Conservation (phyloP, 2,329 filamentous ascomycete species). For the Aquanectria penicillioides region DNA sequence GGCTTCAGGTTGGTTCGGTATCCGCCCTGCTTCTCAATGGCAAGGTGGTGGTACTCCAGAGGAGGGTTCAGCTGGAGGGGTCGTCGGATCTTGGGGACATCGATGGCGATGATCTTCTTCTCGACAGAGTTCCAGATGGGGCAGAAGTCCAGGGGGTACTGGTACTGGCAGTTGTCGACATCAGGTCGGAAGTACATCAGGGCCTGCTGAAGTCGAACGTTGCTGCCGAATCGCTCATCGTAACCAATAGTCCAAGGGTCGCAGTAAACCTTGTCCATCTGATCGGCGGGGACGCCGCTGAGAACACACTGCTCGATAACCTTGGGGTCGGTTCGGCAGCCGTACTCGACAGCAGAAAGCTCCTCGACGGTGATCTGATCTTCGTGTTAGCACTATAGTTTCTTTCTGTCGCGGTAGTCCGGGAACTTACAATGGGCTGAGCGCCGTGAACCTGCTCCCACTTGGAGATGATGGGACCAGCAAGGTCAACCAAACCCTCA, state of each 20-base stretch:
- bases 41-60: conserved; percentile 82
- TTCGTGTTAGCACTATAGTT: background rate
- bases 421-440: conserved; percentile 75
- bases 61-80: conserved; percentile 77
- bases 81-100: conserved; percentile 80
- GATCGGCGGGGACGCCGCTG: conserved; percentile 79
- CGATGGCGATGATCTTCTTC: conserved; percentile 82
- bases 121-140: conserved; percentile 89
- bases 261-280: conserved; percentile 97
- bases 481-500: conserved; percentile 85
- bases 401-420: background rate
- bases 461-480: conserved; percentile 69
- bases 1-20: conserved; percentile 85
- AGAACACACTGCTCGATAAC: conserved; percentile 92
- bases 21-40: conserved; percentile 78
- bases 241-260: conserved; percentile 97
- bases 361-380: conserved; percentile 88
- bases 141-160: conserved; percentile 92
- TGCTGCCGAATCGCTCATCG: conserved; percentile 86
- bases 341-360: conserved; percentile 79
- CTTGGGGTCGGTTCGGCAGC: conserved; percentile 80
- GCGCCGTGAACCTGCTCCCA: conserved; percentile 82
- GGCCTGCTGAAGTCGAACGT: conserved; percentile 85
- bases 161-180: conserved; percentile 88
- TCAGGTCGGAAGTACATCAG: conserved; percentile 95